These are phyloP conservation scores for Fraxinus platypoda DNA, from an alignment of 305 asterid genomes.

Conservation along the genomic window DNA sequence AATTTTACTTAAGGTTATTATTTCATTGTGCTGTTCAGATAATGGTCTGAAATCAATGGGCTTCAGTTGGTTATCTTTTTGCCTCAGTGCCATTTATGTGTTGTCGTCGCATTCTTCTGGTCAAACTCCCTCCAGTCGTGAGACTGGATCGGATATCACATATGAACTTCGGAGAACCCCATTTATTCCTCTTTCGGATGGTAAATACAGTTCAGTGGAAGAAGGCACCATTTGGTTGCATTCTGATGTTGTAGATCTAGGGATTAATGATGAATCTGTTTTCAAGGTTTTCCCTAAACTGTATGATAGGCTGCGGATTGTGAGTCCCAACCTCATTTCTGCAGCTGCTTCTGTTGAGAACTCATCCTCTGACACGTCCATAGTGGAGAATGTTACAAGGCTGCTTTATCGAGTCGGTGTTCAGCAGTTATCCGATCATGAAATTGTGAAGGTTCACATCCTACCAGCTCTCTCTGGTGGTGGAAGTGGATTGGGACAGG, in stretches of 20 bases:
- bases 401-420: constrained; percentile 85
- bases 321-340: constrained; percentile 65
- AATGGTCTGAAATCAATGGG: constrained; percentile 70
- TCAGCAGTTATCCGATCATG: constrained; percentile 83
- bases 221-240: constrained; percentile 84
- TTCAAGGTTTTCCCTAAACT: constrained; percentile 59
- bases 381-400: constrained; percentile 54
- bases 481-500: constrained; percentile 33
- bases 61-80: constrained; percentile 69
- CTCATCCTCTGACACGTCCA: constrained; percentile 39
- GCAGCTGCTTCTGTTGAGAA: constrained; percentile 48
- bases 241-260: constrained; percentile 41
- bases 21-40: constrained; percentile 57
- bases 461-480: constrained; percentile 61
- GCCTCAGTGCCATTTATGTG: constrained; percentile 63
- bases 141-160: constrained; percentile 51
- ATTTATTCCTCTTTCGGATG: constrained; percentile 89
- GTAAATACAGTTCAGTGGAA: constrained; percentile 63
- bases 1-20: constrained; percentile 51
- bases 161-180: constrained; percentile 53
- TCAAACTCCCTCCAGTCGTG: constrained; percentile 35
- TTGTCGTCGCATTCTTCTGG: constrained; percentile 39
- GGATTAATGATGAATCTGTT: constrained; percentile 45
- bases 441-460: constrained; percentile 68
- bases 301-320: constrained; percentile 67